Percentiles rank a stretch among this genome's conserved stretches.
These are phyloP conservation scores for Closterium sp. DNA, from an alignment of 139 green algal genomes.

Conservation along the genomic window DNA sequence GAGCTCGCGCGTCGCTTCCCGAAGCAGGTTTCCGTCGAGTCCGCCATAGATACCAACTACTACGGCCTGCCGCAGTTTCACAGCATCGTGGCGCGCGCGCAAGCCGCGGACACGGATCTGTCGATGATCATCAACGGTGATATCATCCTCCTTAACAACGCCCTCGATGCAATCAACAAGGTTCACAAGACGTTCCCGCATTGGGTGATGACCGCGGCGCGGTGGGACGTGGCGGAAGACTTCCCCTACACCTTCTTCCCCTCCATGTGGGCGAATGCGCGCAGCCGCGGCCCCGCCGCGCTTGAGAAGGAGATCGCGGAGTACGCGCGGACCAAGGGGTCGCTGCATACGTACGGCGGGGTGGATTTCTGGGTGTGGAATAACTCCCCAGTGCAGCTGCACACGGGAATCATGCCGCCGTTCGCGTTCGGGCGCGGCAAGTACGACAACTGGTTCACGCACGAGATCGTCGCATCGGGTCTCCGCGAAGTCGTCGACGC, in stretches of 20 bases:
- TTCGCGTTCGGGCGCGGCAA: slow-evolving; percentile 21
- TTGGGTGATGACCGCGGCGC: slow-evolving; percentile 6
- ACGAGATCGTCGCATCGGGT: slow-evolving; percentile 18
- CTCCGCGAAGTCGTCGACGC: slow-evolving; percentile 24
- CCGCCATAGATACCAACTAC: slow-evolving; percentile 21
- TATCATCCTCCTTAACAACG: slow-evolving; percentile 19
- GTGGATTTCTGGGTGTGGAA: slow-evolving; percentile 45
- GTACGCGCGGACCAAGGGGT: background rate
- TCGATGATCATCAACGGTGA: slow-evolving; percentile 28
- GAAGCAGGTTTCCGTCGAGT: background rate
- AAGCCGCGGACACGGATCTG: slow-evolving; percentile 1
- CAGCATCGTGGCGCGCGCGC: slow-evolving; percentile 19
- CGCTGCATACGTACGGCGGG: slow-evolving; percentile 23
- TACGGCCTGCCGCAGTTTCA: slow-evolving; percentile 35
- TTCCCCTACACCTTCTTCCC: slow-evolving; percentile 18
- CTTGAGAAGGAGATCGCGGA: background rate
- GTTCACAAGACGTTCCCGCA: background rate
- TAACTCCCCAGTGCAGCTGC: slow-evolving; percentile 24
- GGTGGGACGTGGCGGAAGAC: slow-evolving; percentile 15
- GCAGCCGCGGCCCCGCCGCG: background rate
- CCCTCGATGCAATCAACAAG: background rate
- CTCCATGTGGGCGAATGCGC: background rate
- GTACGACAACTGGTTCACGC: slow-evolving; percentile 45
- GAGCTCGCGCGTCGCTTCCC: slow-evolving; percentile 22
- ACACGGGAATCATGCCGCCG: slow-evolving; percentile 22